These are phyloP conservation scores for Trichoderma sp. DNA, from an alignment of 2,329 filamentous ascomycete genomes.

Conservation along the genomic window DNA sequence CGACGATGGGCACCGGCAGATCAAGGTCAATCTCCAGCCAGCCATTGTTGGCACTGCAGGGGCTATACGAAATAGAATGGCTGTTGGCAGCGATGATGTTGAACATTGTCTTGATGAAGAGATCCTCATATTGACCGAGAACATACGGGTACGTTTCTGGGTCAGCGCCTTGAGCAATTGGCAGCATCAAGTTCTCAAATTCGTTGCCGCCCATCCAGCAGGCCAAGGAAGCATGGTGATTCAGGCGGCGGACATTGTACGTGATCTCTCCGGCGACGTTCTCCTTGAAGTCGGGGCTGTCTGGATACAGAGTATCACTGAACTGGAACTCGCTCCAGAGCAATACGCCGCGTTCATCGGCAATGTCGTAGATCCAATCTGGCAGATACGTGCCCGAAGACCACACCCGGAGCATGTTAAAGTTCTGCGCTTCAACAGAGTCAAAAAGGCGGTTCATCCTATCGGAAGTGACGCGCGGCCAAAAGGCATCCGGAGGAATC, in stretches of 20 bases:
- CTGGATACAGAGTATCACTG: constrained; percentile 61
- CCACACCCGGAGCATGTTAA: constrained; percentile 68
- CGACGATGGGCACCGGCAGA: constrained; percentile 55
- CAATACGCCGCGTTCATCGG: constrained; percentile 62
- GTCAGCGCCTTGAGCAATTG: constrained; percentile 41
- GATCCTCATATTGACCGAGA: constrained; percentile 56
- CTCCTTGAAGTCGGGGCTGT: constrained; percentile 55
- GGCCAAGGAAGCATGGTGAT: constrained; percentile 60
- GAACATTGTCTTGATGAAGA: constrained; percentile 59
- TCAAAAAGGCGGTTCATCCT: constrained; percentile 53
- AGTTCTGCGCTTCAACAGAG: constrained; percentile 56
- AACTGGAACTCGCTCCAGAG: constrained; percentile 68
- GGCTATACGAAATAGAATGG: constrained; percentile 62
- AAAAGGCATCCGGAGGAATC: constrained; percentile 32
- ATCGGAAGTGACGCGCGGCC: constrained; percentile 52
- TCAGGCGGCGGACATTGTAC: constrained; percentile 63
- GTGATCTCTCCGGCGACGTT: constrained; percentile 57
- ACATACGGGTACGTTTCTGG: constrained; percentile 44
- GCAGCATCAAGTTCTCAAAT: constrained; percentile 58
- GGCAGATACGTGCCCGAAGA: constrained; percentile 61
- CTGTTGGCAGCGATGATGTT: constrained; percentile 61
- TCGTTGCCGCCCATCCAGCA: constrained; percentile 62
- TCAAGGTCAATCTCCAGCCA: constrained; percentile 53
- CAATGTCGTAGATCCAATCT: constrained; percentile 65
- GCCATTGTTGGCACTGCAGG: constrained; percentile 62